Evolutionary conservation across 305 asterid genomes (phyloP).

Genomic region (Petunia hybrid): DNA sequence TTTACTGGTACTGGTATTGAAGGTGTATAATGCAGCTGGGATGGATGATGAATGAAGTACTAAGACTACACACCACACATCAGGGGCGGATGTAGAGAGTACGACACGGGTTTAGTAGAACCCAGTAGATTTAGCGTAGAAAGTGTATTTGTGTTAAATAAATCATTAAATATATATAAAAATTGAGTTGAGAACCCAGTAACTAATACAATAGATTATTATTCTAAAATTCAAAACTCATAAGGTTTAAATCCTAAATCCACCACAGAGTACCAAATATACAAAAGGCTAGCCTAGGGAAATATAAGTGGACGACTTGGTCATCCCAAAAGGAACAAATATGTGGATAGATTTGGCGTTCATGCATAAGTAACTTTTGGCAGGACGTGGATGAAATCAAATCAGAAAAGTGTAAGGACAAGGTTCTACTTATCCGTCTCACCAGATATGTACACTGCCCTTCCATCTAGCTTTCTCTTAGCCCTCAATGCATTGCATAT

Average conservation of each 20-base stretch:
- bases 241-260: too few relatives aligned
- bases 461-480: slow-evolving; percentile 69
- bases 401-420: slow-evolving; percentile 66
- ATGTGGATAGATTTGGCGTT: slow-evolving; percentile 90
- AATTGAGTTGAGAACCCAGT: too few relatives aligned
- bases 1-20: neutral
- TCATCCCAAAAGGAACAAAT: slow-evolving; percentile 80
- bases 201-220: too few relatives aligned
- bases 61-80: slow-evolving; percentile 56
- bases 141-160: too few relatives aligned
- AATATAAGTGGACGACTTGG: slow-evolving; percentile 55
- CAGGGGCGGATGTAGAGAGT: too few relatives aligned
- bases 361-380: slow-evolving; percentile 70
- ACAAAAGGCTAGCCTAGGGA: slow-evolving; percentile 77
- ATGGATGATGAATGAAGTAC: slow-evolving; percentile 88
- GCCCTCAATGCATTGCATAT: slow-evolving; percentile 85
- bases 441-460: slow-evolving; percentile 75
- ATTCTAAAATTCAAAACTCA: too few relatives aligned
- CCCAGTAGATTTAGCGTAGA: too few relatives aligned
- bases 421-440: slow-evolving; percentile 71
- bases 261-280: slow-evolving; percentile 59
- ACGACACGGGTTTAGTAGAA: too few relatives aligned
- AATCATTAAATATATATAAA: too few relatives aligned
- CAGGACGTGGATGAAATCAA: slow-evolving; percentile 74
- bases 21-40: slow-evolving; percentile 66